phyloP scores from a whole-genome alignment of 306 rosid species.

The Ormosia semicastrata region DNA sequence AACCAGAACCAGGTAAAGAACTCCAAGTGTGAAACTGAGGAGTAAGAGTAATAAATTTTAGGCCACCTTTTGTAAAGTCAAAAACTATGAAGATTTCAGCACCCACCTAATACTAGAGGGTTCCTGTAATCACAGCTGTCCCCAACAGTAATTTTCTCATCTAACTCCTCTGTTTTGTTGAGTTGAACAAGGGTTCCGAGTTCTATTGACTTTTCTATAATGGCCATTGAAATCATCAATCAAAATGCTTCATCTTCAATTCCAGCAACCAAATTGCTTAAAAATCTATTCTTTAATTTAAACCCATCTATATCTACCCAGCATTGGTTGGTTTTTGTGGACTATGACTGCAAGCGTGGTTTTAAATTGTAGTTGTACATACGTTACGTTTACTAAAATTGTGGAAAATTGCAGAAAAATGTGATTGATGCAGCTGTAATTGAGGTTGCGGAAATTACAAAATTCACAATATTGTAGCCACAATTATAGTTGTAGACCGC shows the following conservation, averaged over 20 bases:
- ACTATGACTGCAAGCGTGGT: too few species aligned
- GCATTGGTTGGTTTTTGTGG: too few species aligned
- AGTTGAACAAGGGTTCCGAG: neutral
- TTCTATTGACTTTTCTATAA: neutral
- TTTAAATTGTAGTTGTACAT: too few species aligned
- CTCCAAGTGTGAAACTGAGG: neutral
- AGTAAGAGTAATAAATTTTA: neutral
- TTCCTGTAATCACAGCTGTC: neutral
- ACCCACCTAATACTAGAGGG: neutral
- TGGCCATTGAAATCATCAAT: neutral
- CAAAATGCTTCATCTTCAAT: neutral
- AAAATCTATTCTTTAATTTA: neutral
- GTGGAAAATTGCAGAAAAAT: too few species aligned
- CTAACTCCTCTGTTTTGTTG: neutral
- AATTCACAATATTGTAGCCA: too few species aligned
- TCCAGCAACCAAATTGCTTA: neutral
- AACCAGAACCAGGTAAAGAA: neutral
- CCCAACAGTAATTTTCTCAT: neutral
- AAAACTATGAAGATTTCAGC: conserved; percentile 5
- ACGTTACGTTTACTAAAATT: too few species aligned
- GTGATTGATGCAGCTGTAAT: too few species aligned
- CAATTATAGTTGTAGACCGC: too few species aligned
- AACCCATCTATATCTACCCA: neutral
- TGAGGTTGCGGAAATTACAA: too few species aligned
- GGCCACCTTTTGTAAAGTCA: neutral